Evolutionary conservation across 2,329 filamentous ascomycete genomes (phyloP).

Genomic region (Diaporthe caulivora): DNA sequence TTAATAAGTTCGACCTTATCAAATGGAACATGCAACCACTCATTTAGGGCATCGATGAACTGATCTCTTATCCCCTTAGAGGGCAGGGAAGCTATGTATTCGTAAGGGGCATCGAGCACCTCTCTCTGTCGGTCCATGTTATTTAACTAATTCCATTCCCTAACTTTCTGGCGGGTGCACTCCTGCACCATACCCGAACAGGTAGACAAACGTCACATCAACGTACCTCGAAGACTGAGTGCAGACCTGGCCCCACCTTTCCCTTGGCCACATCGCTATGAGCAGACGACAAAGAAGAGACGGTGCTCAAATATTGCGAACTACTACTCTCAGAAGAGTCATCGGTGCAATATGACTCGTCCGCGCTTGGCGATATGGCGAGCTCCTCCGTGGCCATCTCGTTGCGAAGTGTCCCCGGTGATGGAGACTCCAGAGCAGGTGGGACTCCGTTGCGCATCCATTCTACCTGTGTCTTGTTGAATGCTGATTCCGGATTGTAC

Average conservation of each 20-base stretch:
- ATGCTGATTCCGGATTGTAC: conserved; percentile 28
- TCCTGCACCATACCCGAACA: background rate
- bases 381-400: too few relatives aligned
- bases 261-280: too few relatives aligned
- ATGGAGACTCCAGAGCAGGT: too few relatives aligned
- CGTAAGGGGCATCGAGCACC: background rate
- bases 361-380: too few relatives aligned
- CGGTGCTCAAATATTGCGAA: background rate
- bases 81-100: conserved; percentile 12
- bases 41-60: conserved; percentile 11
- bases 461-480: conserved; percentile 30
- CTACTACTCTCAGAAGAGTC: background rate
- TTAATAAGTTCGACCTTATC: background rate
- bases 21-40: background rate
- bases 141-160: background rate
- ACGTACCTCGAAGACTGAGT: background rate
- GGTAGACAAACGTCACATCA: background rate
- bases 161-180: too few relatives aligned
- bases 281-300: too few relatives aligned
- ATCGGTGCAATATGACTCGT: too few relatives aligned
- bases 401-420: too few relatives aligned
- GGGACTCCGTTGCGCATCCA: conserved; percentile 29
- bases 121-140: background rate
- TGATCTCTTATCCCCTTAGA: conserved; percentile 10
- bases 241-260: background rate